phyloP scores from a whole-genome alignment of 768 basidiomycete species.

The Paxillus ammoniavirescens region DNA sequence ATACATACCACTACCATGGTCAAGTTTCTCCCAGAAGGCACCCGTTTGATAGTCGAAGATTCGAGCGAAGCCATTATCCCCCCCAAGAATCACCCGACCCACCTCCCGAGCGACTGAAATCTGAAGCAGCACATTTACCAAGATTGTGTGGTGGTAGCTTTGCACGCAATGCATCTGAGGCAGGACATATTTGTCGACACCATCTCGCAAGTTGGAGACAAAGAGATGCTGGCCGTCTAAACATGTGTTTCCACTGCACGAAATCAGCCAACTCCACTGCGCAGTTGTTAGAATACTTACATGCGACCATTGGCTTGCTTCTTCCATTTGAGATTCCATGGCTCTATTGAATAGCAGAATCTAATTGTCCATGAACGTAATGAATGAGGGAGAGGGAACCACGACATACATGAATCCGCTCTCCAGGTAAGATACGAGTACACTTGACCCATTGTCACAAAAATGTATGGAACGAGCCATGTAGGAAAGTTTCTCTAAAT shows the following conservation, averaged over 20 bases:
- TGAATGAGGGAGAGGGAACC: background rate
- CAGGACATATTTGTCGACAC: constrained; percentile 4
- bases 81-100: constrained; percentile 2
- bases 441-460: background rate
- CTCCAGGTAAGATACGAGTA: background rate
- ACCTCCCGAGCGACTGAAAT: background rate
- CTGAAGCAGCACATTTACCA: constrained; percentile 8
- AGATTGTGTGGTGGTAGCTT: background rate
- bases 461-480: background rate
- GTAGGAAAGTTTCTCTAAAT: background rate
- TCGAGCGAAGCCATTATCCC: constrained; percentile 5
- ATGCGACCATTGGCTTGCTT: background rate
- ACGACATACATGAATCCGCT: background rate
- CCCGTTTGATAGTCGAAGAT: constrained; percentile 2
- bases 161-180: background rate
- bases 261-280: background rate
- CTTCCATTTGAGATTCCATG: constrained; percentile 1
- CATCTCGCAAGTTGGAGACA: constrained; percentile 5
- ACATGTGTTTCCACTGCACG: background rate
- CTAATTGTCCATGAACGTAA: background rate
- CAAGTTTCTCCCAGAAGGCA: background rate
- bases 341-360: background rate
- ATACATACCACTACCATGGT: constrained; percentile 3
- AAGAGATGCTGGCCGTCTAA: constrained; percentile 4
- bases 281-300: background rate